A percentile compares a stretch with the other conserved stretches of the same genome.
phyloP scores from a whole-genome alignment of 805 yeast species.

The Jamesozyma hellenica region DNA sequence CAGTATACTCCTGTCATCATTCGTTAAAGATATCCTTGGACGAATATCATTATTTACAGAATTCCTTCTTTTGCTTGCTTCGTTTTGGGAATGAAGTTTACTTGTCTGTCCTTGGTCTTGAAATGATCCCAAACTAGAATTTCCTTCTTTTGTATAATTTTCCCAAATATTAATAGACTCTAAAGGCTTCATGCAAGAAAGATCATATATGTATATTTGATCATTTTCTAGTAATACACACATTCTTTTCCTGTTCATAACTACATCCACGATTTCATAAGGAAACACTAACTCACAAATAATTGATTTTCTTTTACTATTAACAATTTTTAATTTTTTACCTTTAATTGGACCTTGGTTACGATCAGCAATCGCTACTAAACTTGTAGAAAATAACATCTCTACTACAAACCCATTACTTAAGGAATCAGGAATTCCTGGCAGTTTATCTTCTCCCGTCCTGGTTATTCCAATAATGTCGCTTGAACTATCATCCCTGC shows the following conservation, averaged over 20 bases:
- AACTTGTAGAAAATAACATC: slow-evolving; percentile 83
- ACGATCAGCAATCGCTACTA: slow-evolving; percentile 72
- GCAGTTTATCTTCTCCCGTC: neutral
- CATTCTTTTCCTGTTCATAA: slow-evolving; percentile 72
- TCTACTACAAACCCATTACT: slow-evolving; percentile 42
- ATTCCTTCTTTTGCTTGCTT: slow-evolving; percentile 7
- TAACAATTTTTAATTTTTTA: slow-evolving; percentile 53
- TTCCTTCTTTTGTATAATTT: slow-evolving; percentile 6
- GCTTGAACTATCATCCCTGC: neutral
- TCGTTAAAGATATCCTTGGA: slow-evolving; percentile 21
- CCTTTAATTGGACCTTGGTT: slow-evolving; percentile 55
- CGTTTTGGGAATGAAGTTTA: slow-evolving; percentile 1
- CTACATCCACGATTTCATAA: slow-evolving; percentile 57
- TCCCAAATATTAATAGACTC: slow-evolving; percentile 47
- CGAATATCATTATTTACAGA: slow-evolving; percentile 9
- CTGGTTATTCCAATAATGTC: neutral
- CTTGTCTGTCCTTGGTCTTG: neutral
- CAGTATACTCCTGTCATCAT: slow-evolving; percentile 26
- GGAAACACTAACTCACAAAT: slow-evolving; percentile 89
- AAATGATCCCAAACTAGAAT: neutral
- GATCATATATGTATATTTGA: slow-evolving; percentile 81
- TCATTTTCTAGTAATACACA: slow-evolving; percentile 62
- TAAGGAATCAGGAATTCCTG: neutral
- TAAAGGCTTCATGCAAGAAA: slow-evolving; percentile 76
- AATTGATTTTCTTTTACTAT: slow-evolving; percentile 56